Conservation (phyloP, 2,329 filamentous ascomycete genomes). For the Alternaria triticina region DNA sequence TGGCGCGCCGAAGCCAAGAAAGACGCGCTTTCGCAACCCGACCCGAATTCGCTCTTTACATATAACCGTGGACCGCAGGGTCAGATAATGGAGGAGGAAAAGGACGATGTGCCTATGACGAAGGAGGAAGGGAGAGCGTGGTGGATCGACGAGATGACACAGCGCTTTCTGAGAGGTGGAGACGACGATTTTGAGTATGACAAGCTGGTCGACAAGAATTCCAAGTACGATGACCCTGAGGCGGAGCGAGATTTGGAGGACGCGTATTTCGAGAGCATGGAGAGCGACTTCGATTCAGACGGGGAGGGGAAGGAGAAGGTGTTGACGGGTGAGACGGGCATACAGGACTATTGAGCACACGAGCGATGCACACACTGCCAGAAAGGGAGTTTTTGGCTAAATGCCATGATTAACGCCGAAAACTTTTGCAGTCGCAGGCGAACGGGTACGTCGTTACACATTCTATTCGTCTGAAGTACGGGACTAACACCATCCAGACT, state of each 20-base stretch:
- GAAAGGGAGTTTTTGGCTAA: not conserved
- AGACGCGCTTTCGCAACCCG: conserved; percentile 63
- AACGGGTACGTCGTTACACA: not conserved
- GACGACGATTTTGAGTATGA: conserved; percentile 82
- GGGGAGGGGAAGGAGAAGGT: conserved; percentile 49
- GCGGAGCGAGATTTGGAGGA: conserved; percentile 71
- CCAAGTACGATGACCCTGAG: conserved; percentile 72
- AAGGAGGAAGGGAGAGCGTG: conserved; percentile 71
- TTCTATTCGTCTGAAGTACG: not conserved
- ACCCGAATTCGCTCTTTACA: conserved; percentile 57
- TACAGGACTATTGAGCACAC: conserved; percentile 54
- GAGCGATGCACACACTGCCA: not conserved
- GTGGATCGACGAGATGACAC: conserved; percentile 75
- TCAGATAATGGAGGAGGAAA: conserved; percentile 64
- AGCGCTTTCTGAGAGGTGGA: conserved; percentile 75
- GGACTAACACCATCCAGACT: conserved; percentile 7
- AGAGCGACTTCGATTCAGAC: conserved; percentile 68
- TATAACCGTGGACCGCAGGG: conserved; percentile 60
- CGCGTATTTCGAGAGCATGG: conserved; percentile 80
- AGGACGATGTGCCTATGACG: conserved; percentile 61
- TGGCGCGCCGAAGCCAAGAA: conserved; percentile 78
- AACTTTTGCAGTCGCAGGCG: not conserved
- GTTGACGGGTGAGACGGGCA: conserved; percentile 54
- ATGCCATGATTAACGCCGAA: no score
- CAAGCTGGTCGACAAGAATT: conserved; percentile 68